These are phyloP conservation scores for Hyaloperonospora brassicae DNA, from an alignment of 352 stramenopile species.

Conservation along the genomic window DNA sequence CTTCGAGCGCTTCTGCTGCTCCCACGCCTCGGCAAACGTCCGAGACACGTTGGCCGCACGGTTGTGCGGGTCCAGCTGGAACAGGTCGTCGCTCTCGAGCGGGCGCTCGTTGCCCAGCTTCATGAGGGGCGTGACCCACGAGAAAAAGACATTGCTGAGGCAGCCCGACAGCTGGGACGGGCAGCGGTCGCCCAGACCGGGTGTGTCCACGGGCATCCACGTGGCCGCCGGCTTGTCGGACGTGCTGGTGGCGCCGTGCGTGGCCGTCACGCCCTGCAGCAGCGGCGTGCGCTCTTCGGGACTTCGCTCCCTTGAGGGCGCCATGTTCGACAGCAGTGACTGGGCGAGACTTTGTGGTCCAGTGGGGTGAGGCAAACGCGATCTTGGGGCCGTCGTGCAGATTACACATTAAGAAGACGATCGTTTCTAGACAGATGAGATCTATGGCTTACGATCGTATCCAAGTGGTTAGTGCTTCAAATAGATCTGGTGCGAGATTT, in stretches of 20 bases:
- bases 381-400: no score
- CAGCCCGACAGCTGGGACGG: constrained; percentile 49
- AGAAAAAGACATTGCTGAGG: constrained; percentile 67
- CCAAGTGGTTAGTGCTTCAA: no score
- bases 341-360: constrained; percentile 40
- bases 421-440: no score
- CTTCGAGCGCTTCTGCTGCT: constrained; percentile 17
- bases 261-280: constrained; percentile 20
- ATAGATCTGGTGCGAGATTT: no score
- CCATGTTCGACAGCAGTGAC: constrained; percentile 5
- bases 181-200: constrained; percentile 51
- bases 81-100: constrained; percentile 78
- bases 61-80: constrained; percentile 74
- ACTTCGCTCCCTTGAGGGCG: constrained; percentile 10
- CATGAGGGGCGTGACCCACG: constrained; percentile 85
- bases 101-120: constrained; percentile 69
- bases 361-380: no score
- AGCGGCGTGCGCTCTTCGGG: constrained; percentile 26
- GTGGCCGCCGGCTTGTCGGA: constrained; percentile 5
- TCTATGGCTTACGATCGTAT: no score
- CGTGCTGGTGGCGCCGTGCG: constrained; percentile 7
- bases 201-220: constrained; percentile 19
- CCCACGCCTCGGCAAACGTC: constrained; percentile 46
- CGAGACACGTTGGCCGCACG: constrained; percentile 36
- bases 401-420: no score